Conservation (phyloP, 177 flowering plant species). For the Vitis hybrid region DNA sequence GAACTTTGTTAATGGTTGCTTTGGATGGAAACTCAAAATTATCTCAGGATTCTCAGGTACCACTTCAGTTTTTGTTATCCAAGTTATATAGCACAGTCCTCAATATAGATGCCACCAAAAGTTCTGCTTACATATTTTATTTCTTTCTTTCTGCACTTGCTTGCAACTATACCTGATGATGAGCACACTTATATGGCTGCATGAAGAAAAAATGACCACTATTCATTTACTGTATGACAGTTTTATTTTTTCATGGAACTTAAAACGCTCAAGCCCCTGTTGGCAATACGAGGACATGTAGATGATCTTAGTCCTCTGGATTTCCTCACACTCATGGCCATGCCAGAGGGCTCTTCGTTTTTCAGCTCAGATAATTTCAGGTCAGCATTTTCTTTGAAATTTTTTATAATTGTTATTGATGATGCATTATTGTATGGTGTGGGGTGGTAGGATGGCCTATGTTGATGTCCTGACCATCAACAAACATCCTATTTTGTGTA, state of each 20-base stretch:
- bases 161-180: neutral
- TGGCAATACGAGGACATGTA: conserved; percentile 36
- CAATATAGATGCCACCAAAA: too few species aligned
- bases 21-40: conserved; percentile 27
- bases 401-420: neutral
- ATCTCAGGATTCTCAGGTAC: conserved; percentile 52
- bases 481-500: too few species aligned
- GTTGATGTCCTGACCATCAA: too few species aligned
- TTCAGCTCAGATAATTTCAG: conserved; percentile 80
- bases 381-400: conserved; percentile 29
- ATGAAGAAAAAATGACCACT: neutral
- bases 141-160: neutral
- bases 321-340: conserved; percentile 57
- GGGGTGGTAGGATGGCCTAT: too few species aligned
- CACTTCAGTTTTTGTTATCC: neutral
- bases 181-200: neutral
- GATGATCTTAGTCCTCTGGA: conserved; percentile 58
- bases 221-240: conserved; percentile 31
- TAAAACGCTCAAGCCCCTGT: conserved; percentile 50
- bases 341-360: conserved; percentile 61
- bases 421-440: neutral
- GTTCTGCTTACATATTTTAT: too few species aligned
- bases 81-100: too few species aligned
- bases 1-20: conserved; percentile 61
- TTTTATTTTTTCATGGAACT: conserved; percentile 57